Evolutionary conservation across 805 yeast genomes (phyloP).

Genomic region (Cyberlindnera sargentensis): DNA sequence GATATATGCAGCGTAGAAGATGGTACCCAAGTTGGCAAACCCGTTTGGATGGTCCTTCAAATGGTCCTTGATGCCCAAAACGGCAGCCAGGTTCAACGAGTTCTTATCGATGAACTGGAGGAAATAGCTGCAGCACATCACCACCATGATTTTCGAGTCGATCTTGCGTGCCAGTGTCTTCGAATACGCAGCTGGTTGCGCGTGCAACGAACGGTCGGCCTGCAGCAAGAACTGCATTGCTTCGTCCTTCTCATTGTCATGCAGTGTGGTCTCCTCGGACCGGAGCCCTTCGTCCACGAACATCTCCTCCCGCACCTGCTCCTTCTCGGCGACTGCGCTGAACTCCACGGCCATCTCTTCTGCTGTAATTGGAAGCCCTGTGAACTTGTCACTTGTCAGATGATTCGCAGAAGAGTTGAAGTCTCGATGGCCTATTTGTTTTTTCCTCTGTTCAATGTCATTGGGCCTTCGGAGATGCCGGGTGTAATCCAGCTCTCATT

Average conservation of each 20-base stretch:
- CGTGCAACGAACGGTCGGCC: slow-evolving; percentile 6
- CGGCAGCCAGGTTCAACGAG: slow-evolving; percentile 54
- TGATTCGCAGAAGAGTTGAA: too few species aligned
- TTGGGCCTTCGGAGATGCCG: too few species aligned
- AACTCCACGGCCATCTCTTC: too few species aligned
- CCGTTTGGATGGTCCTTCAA: slow-evolving; percentile 34
- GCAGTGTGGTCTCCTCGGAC: slow-evolving; percentile 11
- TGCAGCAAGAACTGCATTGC: slow-evolving; percentile 18
- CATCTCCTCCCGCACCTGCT: background rate
- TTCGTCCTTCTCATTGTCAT: slow-evolving; percentile 18
- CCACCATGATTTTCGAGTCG: slow-evolving; percentile 41
- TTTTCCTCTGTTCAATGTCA: too few species aligned
- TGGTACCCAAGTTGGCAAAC: slow-evolving; percentile 46
- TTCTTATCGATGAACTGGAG: slow-evolving; percentile 54
- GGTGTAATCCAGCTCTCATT: too few species aligned
- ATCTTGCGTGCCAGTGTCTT: slow-evolving; percentile 28
- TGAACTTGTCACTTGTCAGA: too few species aligned
- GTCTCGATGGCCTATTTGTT: too few species aligned
- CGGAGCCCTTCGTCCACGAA: background rate
- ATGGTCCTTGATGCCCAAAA: slow-evolving; percentile 52
- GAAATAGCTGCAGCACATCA: slow-evolving; percentile 47
- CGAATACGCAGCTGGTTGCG: slow-evolving; percentile 11
- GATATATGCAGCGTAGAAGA: slow-evolving; percentile 46
- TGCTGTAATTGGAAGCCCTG: too few species aligned
- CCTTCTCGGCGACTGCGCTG: background rate